Base-by-base conservation (phyloP, 192 early-diverging fungal species). In the Backusella macrospora region DNA sequence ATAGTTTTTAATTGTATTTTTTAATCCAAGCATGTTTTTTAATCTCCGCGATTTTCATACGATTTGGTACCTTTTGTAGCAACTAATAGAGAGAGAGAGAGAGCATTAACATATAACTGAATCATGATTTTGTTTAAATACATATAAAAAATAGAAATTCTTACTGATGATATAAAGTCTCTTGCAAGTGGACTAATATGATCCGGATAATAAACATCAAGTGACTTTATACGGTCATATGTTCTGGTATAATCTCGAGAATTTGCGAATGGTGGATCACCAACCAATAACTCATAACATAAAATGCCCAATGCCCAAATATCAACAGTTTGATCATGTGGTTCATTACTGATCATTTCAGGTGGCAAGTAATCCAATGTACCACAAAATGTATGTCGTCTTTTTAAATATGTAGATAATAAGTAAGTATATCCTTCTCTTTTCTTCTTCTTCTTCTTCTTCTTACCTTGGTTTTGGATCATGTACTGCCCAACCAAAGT, bases 401-500 rank as follows among this genome's bases (percentile, higher is more conserved):
- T 73, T 79, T 64, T 93, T 95, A 80, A 94, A 91, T n/a, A 38
- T 39, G n/a, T 39, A 37, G 37, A 0, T 65, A 42, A 34, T 18
- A 44, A 13, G 26, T 68, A 38, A 52, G 14, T 16, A 15, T 38
- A 65, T 18, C 4, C 23, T 26, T 0, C 2, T 68, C 5, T 18
- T 70, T 52, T 16, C 5, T 29, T 92, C 93, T 76, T 91, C 93
- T 14, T 95, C 71, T n/a, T n/a, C n/a, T n/a, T n/a, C n/a, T n/a
- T 0, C 92, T 98, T 95, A 88, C 79, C 95, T 91, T 72, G 87
- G 86, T 62, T 91, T 88, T 37, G 91, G 93, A 45, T 94, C 91
- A 70, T 96, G 94, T 12, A 99, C 94, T 1, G 93, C 91, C 97
- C 97, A 99, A 4, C 97, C 97, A 86, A 98, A 99, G 84, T 99